Base-by-base conservation (phyloP, 768 basidiomycete genomes). In the Boletus insuetus region DNA sequence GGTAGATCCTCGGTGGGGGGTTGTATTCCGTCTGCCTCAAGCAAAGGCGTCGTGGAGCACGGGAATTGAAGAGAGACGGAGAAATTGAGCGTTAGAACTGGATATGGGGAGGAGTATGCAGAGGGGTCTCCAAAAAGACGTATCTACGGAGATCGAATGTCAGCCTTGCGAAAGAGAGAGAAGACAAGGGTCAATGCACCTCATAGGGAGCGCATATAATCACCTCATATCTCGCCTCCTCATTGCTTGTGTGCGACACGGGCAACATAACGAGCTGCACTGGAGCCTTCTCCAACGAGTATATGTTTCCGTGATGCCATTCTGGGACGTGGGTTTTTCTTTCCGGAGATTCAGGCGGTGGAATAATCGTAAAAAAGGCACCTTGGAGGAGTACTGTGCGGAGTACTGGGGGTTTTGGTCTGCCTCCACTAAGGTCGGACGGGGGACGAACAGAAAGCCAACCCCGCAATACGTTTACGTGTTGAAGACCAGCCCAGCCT, bases 291-390 rank as follows among this genome's bases (percentile, higher is more conserved):
- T 83, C 79, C 70, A 88, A 75, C 22, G 76, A 74, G 66, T 96
- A 96, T n/a, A 96, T 84, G 66, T 96, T 91, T 34, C 91, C 93
- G n/a, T 82, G 71, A 67, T 87, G 80, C 93, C 93, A 96, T 65
- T 80, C 71, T 6, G 77, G 75, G 6, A 74, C 61, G 39, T 55
- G 51, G 0, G 59, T 48, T 47, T 51, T 44, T 48, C 67, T 59
- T 59, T 51, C 48, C 10, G 75, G 76, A 4, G 70, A 63, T 17
- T 61, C 55, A 32, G 69, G 50, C 12, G 64, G 62, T 12, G 88
- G 85, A 13, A 87, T 59, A 41, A 96, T 65, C 8, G 89, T 75
- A 64, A 92, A 91, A 67, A 87, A 92, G 3, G 91, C 85, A 0
- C 83, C 91, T 63, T 87, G 88, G 11, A 80, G 69, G 12, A 94